phyloP scores from a whole-genome alignment of 2,329 filamentous ascomycete species.

The Cladosporium oxysporum region DNA sequence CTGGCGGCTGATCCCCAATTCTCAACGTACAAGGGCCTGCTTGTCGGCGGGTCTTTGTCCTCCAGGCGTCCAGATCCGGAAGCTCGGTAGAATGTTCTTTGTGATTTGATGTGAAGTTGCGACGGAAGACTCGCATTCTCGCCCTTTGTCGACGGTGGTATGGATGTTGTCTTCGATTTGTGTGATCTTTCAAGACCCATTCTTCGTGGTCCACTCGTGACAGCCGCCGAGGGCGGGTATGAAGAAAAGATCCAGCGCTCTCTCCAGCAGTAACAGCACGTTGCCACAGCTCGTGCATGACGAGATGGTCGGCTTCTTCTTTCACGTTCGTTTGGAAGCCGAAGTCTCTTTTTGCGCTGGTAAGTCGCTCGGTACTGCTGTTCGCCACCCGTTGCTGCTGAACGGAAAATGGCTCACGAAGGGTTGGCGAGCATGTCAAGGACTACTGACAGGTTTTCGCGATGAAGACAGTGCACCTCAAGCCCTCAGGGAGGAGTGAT shows the following conservation, averaged over 20 bases:
- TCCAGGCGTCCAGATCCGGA: neutral
- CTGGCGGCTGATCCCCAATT: neutral
- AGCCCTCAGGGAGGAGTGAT: neutral
- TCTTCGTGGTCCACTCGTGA: neutral
- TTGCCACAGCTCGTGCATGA: neutral
- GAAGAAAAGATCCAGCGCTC: neutral
- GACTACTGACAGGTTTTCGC: neutral
- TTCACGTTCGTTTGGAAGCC: neutral
- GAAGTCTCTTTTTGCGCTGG: neutral
- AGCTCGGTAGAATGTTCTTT: neutral
- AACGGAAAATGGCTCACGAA: neutral
- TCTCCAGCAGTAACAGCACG: neutral
- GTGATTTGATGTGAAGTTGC: neutral
- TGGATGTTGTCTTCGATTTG: neutral
- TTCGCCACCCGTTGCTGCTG: neutral
- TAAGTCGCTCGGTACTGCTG: neutral
- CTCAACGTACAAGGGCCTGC: neutral
- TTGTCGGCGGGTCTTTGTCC: neutral
- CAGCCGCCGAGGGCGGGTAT: neutral
- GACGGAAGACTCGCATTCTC: neutral
- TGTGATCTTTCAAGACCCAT: no score
- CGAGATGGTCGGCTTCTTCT: neutral
- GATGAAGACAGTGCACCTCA: rapidly evolving
- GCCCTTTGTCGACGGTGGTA: neutral
- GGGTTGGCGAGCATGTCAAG: neutral